Conservation (phyloP, 495 filamentous ascomycete species). For the Cryomyces minteri region DNA sequence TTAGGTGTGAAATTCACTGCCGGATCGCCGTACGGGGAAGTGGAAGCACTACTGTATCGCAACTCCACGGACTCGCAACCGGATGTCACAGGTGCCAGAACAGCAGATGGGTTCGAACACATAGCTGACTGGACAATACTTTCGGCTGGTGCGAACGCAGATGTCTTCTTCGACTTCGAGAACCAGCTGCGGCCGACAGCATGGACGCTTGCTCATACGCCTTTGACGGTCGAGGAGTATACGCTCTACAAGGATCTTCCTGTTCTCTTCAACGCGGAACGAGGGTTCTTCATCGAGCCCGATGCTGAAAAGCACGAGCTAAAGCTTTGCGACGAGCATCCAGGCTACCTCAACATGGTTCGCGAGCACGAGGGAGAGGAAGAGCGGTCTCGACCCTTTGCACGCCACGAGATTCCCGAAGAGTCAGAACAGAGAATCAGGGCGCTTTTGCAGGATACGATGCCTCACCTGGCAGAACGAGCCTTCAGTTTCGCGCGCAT, state of each 20-base stretch:
- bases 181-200: slow-evolving; percentile 35
- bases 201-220: slow-evolving; percentile 33
- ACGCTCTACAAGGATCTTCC: slow-evolving; percentile 26
- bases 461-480: slow-evolving; percentile 30
- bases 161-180: slow-evolving; percentile 29
- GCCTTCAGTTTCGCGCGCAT: slow-evolving; percentile 30
- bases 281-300: slow-evolving; percentile 39
- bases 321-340: slow-evolving; percentile 39
- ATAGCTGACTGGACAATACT: slow-evolving; percentile 25
- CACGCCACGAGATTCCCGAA: slow-evolving; percentile 28
- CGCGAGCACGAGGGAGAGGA: slow-evolving; percentile 10
- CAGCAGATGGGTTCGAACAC: slow-evolving; percentile 19
- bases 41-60: slow-evolving; percentile 19
- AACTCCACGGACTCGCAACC: slow-evolving; percentile 1
- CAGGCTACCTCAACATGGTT: slow-evolving; percentile 31
- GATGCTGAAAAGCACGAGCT: slow-evolving; percentile 30
- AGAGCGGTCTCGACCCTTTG: slow-evolving; percentile 25
- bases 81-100: slow-evolving; percentile 22
- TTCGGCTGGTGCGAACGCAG: slow-evolving; percentile 28
- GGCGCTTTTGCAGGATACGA: slow-evolving; percentile 27
- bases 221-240: slow-evolving; percentile 26
- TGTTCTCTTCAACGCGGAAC: slow-evolving; percentile 31
- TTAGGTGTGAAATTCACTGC: slow-evolving; percentile 28
- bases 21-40: slow-evolving; percentile 21
- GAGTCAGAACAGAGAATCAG: slow-evolving; percentile 25